phyloP scores from a whole-genome alignment of 1,139 yeast genomes.

The Hemisphaericaspora subhashii region DNA sequence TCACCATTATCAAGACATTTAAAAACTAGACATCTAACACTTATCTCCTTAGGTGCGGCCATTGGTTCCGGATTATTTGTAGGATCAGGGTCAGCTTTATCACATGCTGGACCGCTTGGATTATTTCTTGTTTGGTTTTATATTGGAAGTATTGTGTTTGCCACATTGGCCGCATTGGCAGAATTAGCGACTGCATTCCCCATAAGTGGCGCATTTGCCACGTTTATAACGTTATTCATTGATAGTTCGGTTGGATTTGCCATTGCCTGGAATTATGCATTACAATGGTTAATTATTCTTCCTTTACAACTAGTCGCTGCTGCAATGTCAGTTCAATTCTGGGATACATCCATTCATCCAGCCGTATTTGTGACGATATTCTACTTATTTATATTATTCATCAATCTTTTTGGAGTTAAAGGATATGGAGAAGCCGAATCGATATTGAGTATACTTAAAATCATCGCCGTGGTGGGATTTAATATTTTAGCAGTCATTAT shows the following conservation, averaged over 20 bases:
- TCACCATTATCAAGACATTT: slow-evolving; percentile 34
- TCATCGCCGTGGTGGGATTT: slow-evolving; percentile 34
- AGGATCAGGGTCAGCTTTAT: slow-evolving; percentile 33
- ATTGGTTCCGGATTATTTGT: slow-evolving; percentile 46
- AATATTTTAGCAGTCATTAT: slow-evolving; percentile 30
- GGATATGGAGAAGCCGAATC: slow-evolving; percentile 41
- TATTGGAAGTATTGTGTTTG: slow-evolving; percentile 32
- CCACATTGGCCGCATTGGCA: slow-evolving; percentile 36
- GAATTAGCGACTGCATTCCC: slow-evolving; percentile 44
- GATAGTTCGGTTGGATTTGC: slow-evolving; percentile 42
- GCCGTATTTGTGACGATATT: slow-evolving; percentile 34
- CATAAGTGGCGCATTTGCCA: slow-evolving; percentile 40
- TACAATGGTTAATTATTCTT: slow-evolving; percentile 40
- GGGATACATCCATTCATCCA: slow-evolving; percentile 28
- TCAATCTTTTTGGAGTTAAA: slow-evolving; percentile 36
- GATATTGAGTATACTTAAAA: slow-evolving; percentile 30
- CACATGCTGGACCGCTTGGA: slow-evolving; percentile 39
- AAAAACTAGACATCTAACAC: slow-evolving; percentile 39
- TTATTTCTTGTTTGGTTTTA: slow-evolving; percentile 32
- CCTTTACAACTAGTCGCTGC: slow-evolving; percentile 44
- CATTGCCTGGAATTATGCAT: slow-evolving; percentile 44
- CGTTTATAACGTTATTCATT: slow-evolving; percentile 37
- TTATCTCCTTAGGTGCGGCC: slow-evolving; percentile 44
- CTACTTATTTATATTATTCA: slow-evolving; percentile 27
- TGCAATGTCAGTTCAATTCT: slow-evolving; percentile 33